Percentiles rank a stretch among this genome's conserved stretches.
These are phyloP conservation scores for Ploettnerulaceae sp. DNA, from an alignment of 2,329 filamentous ascomycete genomes.

Conservation along the genomic window DNA sequence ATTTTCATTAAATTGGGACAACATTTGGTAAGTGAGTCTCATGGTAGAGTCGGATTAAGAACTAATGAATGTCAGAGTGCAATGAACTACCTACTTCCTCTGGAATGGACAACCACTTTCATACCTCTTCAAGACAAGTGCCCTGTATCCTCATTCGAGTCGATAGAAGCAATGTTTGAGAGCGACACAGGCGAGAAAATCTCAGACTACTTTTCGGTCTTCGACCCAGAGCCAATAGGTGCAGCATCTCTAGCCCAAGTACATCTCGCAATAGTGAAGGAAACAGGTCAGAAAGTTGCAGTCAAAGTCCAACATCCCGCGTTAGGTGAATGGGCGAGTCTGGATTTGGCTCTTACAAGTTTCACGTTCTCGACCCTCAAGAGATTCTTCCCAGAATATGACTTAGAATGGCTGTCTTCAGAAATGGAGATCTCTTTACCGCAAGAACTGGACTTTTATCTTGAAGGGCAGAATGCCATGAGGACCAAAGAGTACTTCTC, in stretches of 20 bases:
- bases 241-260: conserved; percentile 94
- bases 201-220: conserved; percentile 80
- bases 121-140: conserved; percentile 94
- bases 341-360: conserved; percentile 80
- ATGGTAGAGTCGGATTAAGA: neutral
- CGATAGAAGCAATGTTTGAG: conserved; percentile 80
- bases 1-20: conserved; percentile 98
- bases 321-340: conserved; percentile 80
- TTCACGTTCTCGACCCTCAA: conserved; percentile 90
- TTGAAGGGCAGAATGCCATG: conserved; percentile 79
- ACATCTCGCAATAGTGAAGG: conserved; percentile 78
- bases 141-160: conserved; percentile 83
- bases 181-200: conserved; percentile 76
- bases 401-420: conserved; percentile 88
- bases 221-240: conserved; percentile 75
- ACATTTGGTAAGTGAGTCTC: conserved; percentile 58
- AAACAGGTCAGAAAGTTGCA: conserved; percentile 79
- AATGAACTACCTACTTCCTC: conserved; percentile 86
- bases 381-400: conserved; percentile 93
- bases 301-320: conserved; percentile 95
- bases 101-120: conserved; percentile 93
- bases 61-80: conserved; percentile 56
- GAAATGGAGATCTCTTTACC: conserved; percentile 92
- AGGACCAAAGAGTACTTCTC: conserved; percentile 78
- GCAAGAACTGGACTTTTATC: conserved; percentile 83